Evolutionary conservation across 208 protist genomes (phyloP), one percentile per base, ranked within the genome.

Genomic region (Leptomonas seymouri): DNA sequence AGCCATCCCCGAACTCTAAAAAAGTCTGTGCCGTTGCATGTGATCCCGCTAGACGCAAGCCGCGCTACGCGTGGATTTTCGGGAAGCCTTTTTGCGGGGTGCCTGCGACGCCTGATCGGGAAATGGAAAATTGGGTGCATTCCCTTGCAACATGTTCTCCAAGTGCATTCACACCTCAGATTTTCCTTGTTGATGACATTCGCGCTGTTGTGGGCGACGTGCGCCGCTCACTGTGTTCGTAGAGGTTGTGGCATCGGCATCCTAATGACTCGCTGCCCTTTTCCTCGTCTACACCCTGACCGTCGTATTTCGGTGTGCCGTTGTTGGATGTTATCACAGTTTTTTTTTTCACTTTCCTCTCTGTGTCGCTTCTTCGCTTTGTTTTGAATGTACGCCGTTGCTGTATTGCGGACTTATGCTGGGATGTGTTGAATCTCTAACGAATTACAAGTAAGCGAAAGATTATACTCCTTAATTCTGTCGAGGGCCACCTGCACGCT

Each of bases 1-100:
- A 65, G 89, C 90, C 27, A 97, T 97, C 67, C 93, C 93, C 48
- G 93, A 97, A 63, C 72, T 89, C 62, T 97, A 89, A 56, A 25
- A 30, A 44, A n/a, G 3, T 56, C 45, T 41, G 39, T 42, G 2
- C 27, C 21, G 7, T 60, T 34, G 34, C 54, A n/a, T 34, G n/a
- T 62, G 34, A 3, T 39, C 34, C 9, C 3, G 34, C 34, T 12
- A 39, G 7, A 9, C 9, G 9, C 7, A 39, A 39, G 9, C 7
- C 34, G 34, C 7, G 9, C 9, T 9, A 9, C 3, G 3, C 3
- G 34, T 3, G 34, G 9, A 9, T 39, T 39, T 39, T 39, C 34
- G 34, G 9, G 34, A 12, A 39, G 9, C 34, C 34, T 39, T 39
- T n/a, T 39, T 39, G 34, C 34, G 34, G 34, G 3, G 34, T 39